phyloP scores from a whole-genome alignment of 768 basidiomycete genomes.

The Grammothele lineata region DNA sequence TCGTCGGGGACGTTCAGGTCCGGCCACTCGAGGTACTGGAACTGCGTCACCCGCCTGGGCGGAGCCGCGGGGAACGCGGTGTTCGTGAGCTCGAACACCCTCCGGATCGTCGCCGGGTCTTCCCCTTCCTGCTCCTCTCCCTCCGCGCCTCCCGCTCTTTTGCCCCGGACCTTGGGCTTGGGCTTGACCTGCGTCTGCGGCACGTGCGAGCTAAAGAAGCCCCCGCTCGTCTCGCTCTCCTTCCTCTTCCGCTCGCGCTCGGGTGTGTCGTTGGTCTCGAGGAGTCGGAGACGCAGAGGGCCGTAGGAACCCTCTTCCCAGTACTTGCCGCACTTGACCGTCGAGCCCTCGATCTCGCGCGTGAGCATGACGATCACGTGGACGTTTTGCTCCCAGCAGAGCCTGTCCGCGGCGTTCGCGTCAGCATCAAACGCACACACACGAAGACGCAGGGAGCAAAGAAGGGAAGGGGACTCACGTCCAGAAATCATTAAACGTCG shows the following conservation, averaged over 20 bases:
- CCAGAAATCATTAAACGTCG: constrained; percentile 94
- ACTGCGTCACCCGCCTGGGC: constrained; percentile 70
- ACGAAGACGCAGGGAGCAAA: background rate
- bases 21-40: constrained; percentile 95
- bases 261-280: constrained; percentile 43
- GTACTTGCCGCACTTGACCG: constrained; percentile 88
- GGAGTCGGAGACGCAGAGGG: constrained; percentile 55
- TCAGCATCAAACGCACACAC: background rate
- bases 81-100: constrained; percentile 68
- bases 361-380: constrained; percentile 97
- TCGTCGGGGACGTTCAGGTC: constrained; percentile 94
- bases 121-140: constrained; percentile 2
- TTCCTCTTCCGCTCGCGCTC: constrained; percentile 27
- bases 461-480: constrained; percentile 55
- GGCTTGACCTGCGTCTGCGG: constrained; percentile 21
- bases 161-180: constrained; percentile 4
- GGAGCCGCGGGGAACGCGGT: constrained; percentile 52
- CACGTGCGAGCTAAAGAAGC: constrained; percentile 36
- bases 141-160: background rate
- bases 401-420: constrained; percentile 40
- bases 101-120: constrained; percentile 39
- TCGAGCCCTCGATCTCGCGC: constrained; percentile 81
- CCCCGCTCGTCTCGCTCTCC: constrained; percentile 21
- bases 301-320: constrained; percentile 76
- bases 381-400: constrained; percentile 93